Evolutionary conservation across 768 basidiomycete species (phyloP).

Genomic region (Saitozyma podzolica): DNA sequence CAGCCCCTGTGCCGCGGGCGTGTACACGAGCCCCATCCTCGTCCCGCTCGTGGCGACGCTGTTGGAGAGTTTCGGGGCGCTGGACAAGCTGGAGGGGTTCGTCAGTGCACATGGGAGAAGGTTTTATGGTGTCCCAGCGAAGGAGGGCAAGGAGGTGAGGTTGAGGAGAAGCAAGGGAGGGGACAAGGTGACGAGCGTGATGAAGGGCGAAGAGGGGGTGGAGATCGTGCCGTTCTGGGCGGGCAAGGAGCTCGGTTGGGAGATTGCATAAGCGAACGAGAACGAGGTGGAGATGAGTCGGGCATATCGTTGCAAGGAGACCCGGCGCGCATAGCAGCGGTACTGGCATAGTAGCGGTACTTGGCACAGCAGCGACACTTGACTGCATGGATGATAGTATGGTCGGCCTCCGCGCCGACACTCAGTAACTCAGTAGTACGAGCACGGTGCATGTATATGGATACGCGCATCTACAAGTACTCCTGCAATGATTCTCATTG

Average conservation of each 20-base stretch:
- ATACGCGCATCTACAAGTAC: too few relatives aligned
- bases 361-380: too few relatives aligned
- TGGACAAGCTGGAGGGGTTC: constrained; percentile 78
- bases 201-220: constrained; percentile 39
- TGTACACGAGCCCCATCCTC: constrained; percentile 91
- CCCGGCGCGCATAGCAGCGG: too few relatives aligned
- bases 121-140: constrained; percentile 64
- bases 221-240: constrained; percentile 80
- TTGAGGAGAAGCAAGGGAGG: constrained; percentile 35
- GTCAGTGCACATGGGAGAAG: constrained; percentile 72
- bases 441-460: too few relatives aligned
- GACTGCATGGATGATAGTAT: too few relatives aligned
- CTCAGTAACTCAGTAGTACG: too few relatives aligned
- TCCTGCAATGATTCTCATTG: too few relatives aligned
- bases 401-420: too few relatives aligned
- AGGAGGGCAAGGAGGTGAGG: constrained; percentile 36
- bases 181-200: constrained; percentile 55
- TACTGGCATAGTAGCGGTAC: too few relatives aligned
- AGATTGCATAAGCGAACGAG: constrained; percentile 24
- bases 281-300: too few relatives aligned
- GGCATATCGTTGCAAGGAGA: too few relatives aligned
- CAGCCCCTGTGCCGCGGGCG: constrained; percentile 92
- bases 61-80: constrained; percentile 79
- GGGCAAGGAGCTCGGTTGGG: constrained; percentile 76
- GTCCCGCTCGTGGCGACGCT: constrained; percentile 86